phyloP scores from a whole-genome alignment of 2,329 filamentous ascomycete genomes.

The Escovopsis weberi region DNA sequence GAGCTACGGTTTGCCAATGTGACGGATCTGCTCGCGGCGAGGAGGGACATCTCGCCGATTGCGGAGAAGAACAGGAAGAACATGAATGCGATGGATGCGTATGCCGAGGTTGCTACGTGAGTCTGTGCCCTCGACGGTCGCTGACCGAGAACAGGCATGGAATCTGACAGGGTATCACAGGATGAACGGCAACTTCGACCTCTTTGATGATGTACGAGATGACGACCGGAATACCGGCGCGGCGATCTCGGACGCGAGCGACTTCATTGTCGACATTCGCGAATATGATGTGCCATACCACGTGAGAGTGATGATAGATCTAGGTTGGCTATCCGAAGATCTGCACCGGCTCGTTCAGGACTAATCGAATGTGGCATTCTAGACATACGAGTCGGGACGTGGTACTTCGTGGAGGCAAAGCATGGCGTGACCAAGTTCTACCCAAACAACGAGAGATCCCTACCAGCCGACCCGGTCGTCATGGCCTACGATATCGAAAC shows the following conservation, averaged over 20 bases:
- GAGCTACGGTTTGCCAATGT: conserved; percentile 83
- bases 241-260: conserved; percentile 73
- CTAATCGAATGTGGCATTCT: neutral
- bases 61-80: conserved; percentile 95
- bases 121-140: conserved; percentile 15
- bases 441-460: conserved; percentile 74
- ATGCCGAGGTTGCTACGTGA: conserved; percentile 86
- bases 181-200: conserved; percentile 71
- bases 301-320: conserved; percentile 94
- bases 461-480: conserved; percentile 89
- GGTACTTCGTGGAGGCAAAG: conserved; percentile 92
- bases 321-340: conserved; percentile 30
- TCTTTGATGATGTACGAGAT: conserved; percentile 80
- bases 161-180: conserved; percentile 27
- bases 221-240: conserved; percentile 66
- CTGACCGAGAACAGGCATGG: neutral
- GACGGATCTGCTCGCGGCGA: conserved; percentile 67
- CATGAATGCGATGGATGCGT: conserved; percentile 93
- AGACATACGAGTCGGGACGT: conserved; percentile 93
- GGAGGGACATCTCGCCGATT: conserved; percentile 73
- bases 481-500: conserved; percentile 99
- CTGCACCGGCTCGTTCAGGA: no score
- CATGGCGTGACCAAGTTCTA: conserved; percentile 75
- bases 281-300: conserved; percentile 99
- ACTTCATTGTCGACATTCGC: conserved; percentile 95